Base-by-base conservation (phyloP, 768 basidiomycete genomes). In the Boletus sensibilis region DNA sequence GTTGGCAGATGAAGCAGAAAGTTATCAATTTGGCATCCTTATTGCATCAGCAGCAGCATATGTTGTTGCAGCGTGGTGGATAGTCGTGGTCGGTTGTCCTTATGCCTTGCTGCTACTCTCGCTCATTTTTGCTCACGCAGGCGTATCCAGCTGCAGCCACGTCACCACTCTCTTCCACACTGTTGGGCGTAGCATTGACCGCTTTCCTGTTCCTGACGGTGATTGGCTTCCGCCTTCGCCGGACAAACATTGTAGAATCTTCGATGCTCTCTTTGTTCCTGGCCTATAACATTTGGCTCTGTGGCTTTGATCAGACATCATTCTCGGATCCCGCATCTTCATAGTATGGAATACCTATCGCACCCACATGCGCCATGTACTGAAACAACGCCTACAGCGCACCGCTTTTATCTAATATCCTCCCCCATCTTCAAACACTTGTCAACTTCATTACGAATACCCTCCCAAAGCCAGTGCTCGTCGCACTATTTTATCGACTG, bases 211-310 rank as follows among this genome's bases (percentile, higher is more conserved):
- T 97, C 74, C 79, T 97, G 40, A 94, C 94, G 1, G 79, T 90
- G 62, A 96, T 98, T 60, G 95, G 95, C 7, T 95, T 98, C 71
- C 85, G 84, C 9, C 72, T 94, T 59, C 84, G 92, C 52, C 81
- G 92, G 50, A 96, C 94, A 40, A 96, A 96, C 65, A 89, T 96
- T 47, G 88, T 97, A 53, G 95, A 98, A 71, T 93, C 93, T 4
- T 87, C 90, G 3, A 85, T 90, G 46, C 83, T 98, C 27, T 87
- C 92, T 4, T 77, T 95, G 27, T 92, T 95, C 70, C 82, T 97
- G 40, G 91, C 92, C 7, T 94, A 92, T 71, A 92, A 92, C 60
- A 82, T 94, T 34, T 94, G 93, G 93, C 78, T 94, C 34, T 92
- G 91, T 66, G 90, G 90, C 18, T 87, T 89, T 61, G 88, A 90